A percentile compares a stretch with the other conserved stretches of the same genome.
Conservation (phyloP, 2,329 filamentous ascomycete species). For the Zymoseptoria ardabiliae region DNA sequence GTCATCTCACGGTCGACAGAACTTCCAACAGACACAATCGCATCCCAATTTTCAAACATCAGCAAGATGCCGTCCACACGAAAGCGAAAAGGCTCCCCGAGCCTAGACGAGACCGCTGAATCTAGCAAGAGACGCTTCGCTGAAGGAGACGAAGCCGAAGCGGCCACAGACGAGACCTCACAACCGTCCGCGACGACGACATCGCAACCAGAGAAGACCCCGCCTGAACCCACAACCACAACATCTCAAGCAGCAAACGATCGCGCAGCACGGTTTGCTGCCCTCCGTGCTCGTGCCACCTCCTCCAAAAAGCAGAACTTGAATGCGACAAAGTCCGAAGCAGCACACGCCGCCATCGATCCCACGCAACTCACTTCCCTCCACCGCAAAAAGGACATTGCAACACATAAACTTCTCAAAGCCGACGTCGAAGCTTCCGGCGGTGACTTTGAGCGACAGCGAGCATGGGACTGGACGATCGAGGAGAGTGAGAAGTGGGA, state of each 20-base stretch:
- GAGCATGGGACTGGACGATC: slow-evolving; percentile 96
- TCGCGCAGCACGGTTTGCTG: slow-evolving; percentile 73
- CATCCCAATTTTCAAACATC: not conserved
- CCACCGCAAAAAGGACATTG: slow-evolving; percentile 79
- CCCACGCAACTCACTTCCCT: slow-evolving; percentile 68
- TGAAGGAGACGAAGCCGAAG: slow-evolving; percentile 13
- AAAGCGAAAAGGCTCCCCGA: slow-evolving; percentile 33
- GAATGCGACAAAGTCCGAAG: slow-evolving; percentile 76
- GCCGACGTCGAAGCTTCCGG: slow-evolving; percentile 78
- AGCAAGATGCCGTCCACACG: slow-evolving; percentile 13
- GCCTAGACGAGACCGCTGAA: slow-evolving; percentile 25
- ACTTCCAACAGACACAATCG: not conserved
- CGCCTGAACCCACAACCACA: slow-evolving; percentile 20
- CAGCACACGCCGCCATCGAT: slow-evolving; percentile 70
- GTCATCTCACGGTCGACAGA: not conserved
- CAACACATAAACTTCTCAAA: slow-evolving; percentile 87
- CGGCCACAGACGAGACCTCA: slow-evolving; percentile 9
- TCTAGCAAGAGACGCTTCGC: slow-evolving; percentile 32
- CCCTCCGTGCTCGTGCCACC: slow-evolving; percentile 64
- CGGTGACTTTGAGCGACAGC: slow-evolving; percentile 93
- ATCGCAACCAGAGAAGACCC: not conserved
- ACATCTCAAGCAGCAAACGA: slow-evolving; percentile 46
- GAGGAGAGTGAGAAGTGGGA: slow-evolving; percentile 96
- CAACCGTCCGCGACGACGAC: not conserved
- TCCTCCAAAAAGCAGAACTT: slow-evolving; percentile 61